A percentile compares a stretch with the other conserved stretches of the same genome.
These are phyloP conservation scores for Micractinium conductrix DNA, from an alignment of 139 green algal species.

Conservation along the genomic window DNA sequence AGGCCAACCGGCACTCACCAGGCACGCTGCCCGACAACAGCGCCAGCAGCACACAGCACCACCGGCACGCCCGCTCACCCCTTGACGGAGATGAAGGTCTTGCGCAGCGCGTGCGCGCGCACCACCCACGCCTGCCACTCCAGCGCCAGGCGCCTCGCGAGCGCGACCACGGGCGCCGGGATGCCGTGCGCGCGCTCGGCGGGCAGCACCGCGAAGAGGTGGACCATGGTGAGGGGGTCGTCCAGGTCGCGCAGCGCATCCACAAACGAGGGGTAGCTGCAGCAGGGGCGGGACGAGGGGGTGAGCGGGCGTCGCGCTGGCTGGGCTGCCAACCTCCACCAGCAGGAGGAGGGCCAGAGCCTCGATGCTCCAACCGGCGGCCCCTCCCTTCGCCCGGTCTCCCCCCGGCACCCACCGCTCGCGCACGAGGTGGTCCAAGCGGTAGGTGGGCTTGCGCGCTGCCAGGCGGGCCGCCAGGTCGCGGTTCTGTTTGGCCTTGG, in stretches of 20 bases:
- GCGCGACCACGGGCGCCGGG: constrained; percentile 55
- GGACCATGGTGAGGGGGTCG: constrained; percentile 94
- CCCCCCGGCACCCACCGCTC: constrained; percentile 70
- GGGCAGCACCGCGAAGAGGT: constrained; percentile 96
- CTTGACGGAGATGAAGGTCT: constrained; percentile 97
- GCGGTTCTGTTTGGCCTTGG: constrained; percentile 79
- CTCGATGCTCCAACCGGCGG: too few species aligned
- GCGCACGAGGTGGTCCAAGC: constrained; percentile 94
- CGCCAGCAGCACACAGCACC: background rate
- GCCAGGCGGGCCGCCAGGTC: constrained; percentile 75
- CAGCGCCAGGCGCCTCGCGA: constrained; percentile 75
- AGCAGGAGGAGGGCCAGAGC: too few species aligned
- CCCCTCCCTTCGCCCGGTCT: too few species aligned
- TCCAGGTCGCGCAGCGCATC: constrained; percentile 98
- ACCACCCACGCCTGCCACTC: constrained; percentile 97
- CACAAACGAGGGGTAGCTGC: constrained; percentile 96
- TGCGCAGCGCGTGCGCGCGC: constrained; percentile 82
- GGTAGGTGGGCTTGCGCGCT: constrained; percentile 72
- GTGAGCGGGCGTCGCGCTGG: too few species aligned
- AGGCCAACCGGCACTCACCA: background rate
- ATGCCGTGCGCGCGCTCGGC: constrained; percentile 64
- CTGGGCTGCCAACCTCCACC: too few species aligned
- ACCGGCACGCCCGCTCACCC: constrained; percentile 51
- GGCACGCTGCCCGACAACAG: background rate
- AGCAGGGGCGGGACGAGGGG: background rate